These are phyloP conservation scores for Quercus glauca DNA, from an alignment of 306 rosid genomes.

Conservation along the genomic window DNA sequence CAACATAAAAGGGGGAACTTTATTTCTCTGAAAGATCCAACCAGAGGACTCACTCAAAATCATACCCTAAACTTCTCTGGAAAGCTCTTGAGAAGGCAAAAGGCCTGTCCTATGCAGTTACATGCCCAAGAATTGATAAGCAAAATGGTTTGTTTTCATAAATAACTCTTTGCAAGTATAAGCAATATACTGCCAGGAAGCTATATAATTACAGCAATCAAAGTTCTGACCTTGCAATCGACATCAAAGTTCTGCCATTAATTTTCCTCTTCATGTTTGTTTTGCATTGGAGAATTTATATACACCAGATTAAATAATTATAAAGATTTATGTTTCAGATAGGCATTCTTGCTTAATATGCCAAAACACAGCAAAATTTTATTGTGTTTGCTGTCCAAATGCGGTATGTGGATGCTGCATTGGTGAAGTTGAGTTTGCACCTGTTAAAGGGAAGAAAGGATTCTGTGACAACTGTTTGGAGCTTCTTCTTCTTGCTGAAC, in stretches of 20 bases:
- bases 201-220: background rate
- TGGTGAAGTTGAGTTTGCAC: slow-evolving; percentile 24
- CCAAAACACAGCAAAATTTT: slow-evolving; percentile 29
- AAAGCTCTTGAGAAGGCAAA: background rate
- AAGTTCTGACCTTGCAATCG: background rate
- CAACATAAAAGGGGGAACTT: no score
- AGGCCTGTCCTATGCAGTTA: background rate
- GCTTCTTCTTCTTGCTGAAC: slow-evolving; percentile 49
- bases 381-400: slow-evolving; percentile 60
- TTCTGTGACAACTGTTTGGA: slow-evolving; percentile 54
- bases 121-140: background rate
- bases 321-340: slow-evolving; percentile 40
- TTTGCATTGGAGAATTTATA: background rate
- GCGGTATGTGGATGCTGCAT: slow-evolving; percentile 50
- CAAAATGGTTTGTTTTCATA: background rate
- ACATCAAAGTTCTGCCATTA: background rate
- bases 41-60: background rate
- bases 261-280: background rate
- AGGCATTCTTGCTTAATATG: slow-evolving; percentile 57
- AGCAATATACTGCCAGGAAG: background rate
- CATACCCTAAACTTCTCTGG: background rate
- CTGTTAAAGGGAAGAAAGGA: slow-evolving; percentile 37
- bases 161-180: background rate
- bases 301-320: background rate
- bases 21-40: background rate